Conservation (phyloP, 805 yeast species). For the Wickerhamomyces bovis region DNA sequence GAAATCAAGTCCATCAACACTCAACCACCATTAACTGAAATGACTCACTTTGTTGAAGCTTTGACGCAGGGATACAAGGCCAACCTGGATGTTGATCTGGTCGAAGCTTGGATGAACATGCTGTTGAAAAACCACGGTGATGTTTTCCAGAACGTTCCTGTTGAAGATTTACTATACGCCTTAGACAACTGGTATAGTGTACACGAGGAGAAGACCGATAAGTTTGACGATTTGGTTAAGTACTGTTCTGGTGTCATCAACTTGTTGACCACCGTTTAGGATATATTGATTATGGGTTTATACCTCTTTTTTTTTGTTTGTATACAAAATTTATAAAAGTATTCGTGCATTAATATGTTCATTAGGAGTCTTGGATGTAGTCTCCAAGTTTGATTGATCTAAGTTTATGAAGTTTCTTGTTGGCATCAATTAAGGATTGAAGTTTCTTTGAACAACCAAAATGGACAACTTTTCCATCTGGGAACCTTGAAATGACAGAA, state of each 20-base stretch:
- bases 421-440: background rate
- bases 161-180: constrained; percentile 36
- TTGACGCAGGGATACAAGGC: constrained; percentile 49
- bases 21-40: constrained; percentile 61
- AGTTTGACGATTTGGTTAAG: constrained; percentile 62
- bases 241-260: constrained; percentile 76
- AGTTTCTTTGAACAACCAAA: constrained; percentile 16
- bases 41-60: constrained; percentile 61
- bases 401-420: constrained; percentile 2
- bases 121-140: constrained; percentile 80
- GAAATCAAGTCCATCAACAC: constrained; percentile 78
- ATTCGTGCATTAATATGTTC: background rate
- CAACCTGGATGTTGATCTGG: constrained; percentile 65
- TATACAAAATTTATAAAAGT: too few relatives aligned
- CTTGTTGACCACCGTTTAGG: constrained; percentile 37
- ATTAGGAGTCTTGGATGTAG: background rate
- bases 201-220: constrained; percentile 36
- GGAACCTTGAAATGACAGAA: constrained; percentile 29
- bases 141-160: constrained; percentile 43
- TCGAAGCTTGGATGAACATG: constrained; percentile 75
- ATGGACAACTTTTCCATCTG: constrained; percentile 12
- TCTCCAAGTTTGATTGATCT: constrained; percentile 13
- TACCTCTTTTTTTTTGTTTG: background rate
- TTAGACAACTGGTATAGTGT: constrained; percentile 43
- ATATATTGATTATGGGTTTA: background rate